Evolutionary conservation across 106 monocot species (phyloP).

Genomic region (Xerophyta viscosa): DNA sequence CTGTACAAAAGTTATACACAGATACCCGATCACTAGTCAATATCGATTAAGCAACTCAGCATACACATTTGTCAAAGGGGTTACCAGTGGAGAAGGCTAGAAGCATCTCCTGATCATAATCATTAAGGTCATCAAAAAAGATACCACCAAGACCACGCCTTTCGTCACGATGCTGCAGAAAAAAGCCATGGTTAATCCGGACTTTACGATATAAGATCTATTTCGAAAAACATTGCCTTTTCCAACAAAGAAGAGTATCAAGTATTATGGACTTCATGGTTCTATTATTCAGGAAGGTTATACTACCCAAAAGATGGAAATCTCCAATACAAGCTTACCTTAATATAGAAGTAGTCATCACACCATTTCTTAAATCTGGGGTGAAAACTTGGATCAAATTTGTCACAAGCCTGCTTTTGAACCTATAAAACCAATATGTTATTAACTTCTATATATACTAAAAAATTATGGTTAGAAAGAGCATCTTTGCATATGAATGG

Average conservation of each 20-base stretch:
- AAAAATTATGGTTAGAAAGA: too few species aligned
- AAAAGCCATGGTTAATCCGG: conserved; percentile 12
- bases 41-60: too few species aligned
- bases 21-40: too few species aligned
- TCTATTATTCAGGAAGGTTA: too few species aligned
- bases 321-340: conserved; percentile 49
- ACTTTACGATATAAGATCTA: too few species aligned
- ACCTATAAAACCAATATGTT: conserved; percentile 22
- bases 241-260: too few species aligned
- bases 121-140: conserved; percentile 98
- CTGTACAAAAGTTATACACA: neutral
- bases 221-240: too few species aligned
- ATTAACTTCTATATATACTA: neutral
- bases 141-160: conserved; percentile 98
- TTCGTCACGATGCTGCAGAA: conserved; percentile 84
- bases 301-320: too few species aligned
- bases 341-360: conserved; percentile 93
- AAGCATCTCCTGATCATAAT: conserved; percentile 98
- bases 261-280: too few species aligned
- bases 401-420: conserved; percentile 96
- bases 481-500: too few species aligned
- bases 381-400: conserved; percentile 94
- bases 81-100: conserved; percentile 87
- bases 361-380: conserved; percentile 99
- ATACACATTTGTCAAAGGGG: neutral